Evolutionary conservation across 768 basidiomycete genomes (phyloP).

Genomic region (Lactarius sanguifluus): DNA sequence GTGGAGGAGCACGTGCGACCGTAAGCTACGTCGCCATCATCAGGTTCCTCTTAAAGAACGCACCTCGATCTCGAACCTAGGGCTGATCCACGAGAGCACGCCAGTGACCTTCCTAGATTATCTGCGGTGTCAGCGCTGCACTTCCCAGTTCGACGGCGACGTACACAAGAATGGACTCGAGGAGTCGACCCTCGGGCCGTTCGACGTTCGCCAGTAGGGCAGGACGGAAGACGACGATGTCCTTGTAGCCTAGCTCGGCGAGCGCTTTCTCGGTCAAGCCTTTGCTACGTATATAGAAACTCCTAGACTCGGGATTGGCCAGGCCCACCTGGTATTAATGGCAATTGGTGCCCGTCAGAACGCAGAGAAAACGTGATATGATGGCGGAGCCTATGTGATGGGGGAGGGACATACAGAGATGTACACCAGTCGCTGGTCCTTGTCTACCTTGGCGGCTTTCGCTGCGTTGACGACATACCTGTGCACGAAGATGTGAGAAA

Average conservation of each 20-base stretch:
- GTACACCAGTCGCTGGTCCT: conserved; percentile 66
- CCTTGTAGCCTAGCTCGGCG: conserved; percentile 64
- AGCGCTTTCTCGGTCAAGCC: conserved; percentile 71
- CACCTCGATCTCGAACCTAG: conserved; percentile 16
- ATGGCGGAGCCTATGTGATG: not conserved
- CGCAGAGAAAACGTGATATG: not conserved
- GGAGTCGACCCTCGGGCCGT: not conserved
- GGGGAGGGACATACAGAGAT: conserved; percentile 50
- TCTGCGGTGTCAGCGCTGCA: not conserved
- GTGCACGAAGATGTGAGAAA: not conserved
- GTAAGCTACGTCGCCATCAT: not conserved
- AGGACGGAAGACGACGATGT: conserved; percentile 72
- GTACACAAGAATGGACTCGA: conserved; percentile 9
- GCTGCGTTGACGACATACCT: conserved; percentile 80
- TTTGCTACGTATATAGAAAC: conserved; percentile 64
- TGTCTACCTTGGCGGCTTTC: conserved; percentile 47
- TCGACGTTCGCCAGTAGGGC: conserved; percentile 39
- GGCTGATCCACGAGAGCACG: conserved; percentile 3
- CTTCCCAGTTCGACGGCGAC: not conserved
- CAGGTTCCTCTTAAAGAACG: not conserved
- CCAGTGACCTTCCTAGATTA: not conserved
- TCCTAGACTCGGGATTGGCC: conserved; percentile 49
- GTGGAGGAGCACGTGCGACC: not conserved
- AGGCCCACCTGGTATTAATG: conserved; percentile 41
- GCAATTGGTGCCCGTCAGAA: not conserved